Conservation (phyloP, 2,329 filamentous ascomycete species). For the Cladosporium austrohemisphaericum region DNA sequence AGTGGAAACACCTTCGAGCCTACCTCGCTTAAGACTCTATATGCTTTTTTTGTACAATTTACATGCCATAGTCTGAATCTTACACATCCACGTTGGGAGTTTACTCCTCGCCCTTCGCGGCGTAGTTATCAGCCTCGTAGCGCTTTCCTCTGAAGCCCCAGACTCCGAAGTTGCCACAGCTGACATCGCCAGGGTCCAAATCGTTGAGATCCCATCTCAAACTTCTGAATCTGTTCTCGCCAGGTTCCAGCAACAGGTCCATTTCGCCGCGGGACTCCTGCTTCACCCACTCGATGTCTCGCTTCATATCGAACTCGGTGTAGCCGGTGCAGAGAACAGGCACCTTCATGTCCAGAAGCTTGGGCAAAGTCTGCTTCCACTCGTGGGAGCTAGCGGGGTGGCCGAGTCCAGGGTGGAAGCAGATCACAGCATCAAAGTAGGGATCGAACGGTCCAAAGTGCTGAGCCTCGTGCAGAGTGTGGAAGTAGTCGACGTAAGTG, state of each 20-base stretch:
- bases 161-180: constrained; percentile 92
- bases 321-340: constrained; percentile 94
- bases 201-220: constrained; percentile 97
- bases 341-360: constrained; percentile 90
- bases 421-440: constrained; percentile 95
- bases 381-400: constrained; percentile 91
- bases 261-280: constrained; percentile 85
- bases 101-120: constrained; percentile 11
- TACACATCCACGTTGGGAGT: neutral
- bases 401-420: constrained; percentile 94
- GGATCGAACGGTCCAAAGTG: constrained; percentile 94
- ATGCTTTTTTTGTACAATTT: too few species aligned
- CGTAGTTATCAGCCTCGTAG: constrained; percentile 59
- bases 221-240: constrained; percentile 91
- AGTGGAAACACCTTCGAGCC: too few species aligned
- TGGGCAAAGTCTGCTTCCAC: constrained; percentile 86
- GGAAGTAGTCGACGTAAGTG: constrained; percentile 97
- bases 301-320: constrained; percentile 89
- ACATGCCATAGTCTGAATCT: too few species aligned
- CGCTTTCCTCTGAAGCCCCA: constrained; percentile 98
- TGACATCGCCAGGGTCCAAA: constrained; percentile 87
- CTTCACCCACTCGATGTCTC: constrained; percentile 86
- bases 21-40: too few species aligned
- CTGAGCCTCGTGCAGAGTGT: constrained; percentile 87
- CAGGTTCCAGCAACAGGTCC: constrained; percentile 84